Evolutionary conservation across 352 stramenopile species (phyloP), one percentile per base, ranked within the genome.

Genomic region (Blastocystis sp.): DNA sequence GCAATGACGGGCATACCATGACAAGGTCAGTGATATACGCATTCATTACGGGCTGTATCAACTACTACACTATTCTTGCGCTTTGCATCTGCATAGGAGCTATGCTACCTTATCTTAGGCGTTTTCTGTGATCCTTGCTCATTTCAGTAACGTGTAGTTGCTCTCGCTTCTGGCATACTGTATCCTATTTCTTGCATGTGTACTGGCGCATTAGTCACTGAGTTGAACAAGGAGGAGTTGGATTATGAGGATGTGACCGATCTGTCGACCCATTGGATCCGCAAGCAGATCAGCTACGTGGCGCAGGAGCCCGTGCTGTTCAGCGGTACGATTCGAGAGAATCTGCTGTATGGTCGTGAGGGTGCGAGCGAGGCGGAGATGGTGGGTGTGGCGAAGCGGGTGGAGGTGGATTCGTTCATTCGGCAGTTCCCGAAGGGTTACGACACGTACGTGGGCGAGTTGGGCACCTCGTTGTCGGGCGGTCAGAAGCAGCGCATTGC

Each of bases 401-500:
- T 94, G 1, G 96, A 96, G 88, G 94, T 94, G 2, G 94, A 95
- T 86, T 90, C 92, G 41, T 98, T 98, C 82, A 97, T 98, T 86
- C 91, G 89, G 64, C 87, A 90, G 65, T 95, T 97, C 69, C 93
- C 93, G 0, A 90, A 96, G 28, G 91, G 93, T 9, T 96, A 96
- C 67, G 90, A 93, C 45, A 97, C 95, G 0, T 89, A 93, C 53
- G 93, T 97, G 28, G 94, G 94, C 52, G 94, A 97, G 81, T 89
- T 91, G 23, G 94, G 94, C 10, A 90, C 90, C 3, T 92, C 94
- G 70, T 89, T 98, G 10, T 97, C 92, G 0, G 95, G 95, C 56
- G 96, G 95, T 3, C 95, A 98, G 91, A 97, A 97, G 84, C 94
- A 98, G 88, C 91, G 95, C 11, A 95, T 98, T 87, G 93, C 93